Conservation (phyloP, 306 rosid genomes). For the Citrullus mucosospermus region DNA sequence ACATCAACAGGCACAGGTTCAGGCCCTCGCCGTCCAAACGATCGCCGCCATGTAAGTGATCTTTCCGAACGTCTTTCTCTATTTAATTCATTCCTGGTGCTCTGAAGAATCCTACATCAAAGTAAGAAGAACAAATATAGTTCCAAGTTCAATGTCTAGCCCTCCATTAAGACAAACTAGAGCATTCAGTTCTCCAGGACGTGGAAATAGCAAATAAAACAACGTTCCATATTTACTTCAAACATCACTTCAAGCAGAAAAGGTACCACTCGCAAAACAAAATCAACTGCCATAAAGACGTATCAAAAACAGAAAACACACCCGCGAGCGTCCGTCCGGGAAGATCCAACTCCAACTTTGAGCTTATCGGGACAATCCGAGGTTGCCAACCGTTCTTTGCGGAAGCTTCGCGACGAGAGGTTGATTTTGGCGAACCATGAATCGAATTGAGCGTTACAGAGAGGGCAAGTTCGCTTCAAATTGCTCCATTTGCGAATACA, state of each 20-base stretch:
- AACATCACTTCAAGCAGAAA: neutral
- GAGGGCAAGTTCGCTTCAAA: constrained; percentile 40
- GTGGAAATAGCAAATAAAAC: neutral
- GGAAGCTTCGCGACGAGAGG: constrained; percentile 23
- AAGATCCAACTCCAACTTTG: neutral
- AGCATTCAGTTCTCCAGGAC: neutral
- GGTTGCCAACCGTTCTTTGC: constrained; percentile 16
- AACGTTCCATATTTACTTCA: neutral
- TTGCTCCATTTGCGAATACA: constrained; percentile 54
- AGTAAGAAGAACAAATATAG: neutral
- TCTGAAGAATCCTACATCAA: constrained; percentile 15
- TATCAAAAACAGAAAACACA: neutral
- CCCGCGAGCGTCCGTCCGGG: constrained; percentile 9
- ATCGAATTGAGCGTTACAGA: constrained; percentile 38
- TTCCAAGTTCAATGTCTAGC: neutral
- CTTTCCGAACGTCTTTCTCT: constrained; percentile 15
- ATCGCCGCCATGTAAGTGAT: constrained; percentile 43
- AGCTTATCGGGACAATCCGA: neutral
- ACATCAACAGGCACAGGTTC: constrained; percentile 20
- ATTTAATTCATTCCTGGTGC: constrained; percentile 9
- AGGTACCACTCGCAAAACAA: neutral
- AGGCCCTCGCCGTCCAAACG: constrained; percentile 40
- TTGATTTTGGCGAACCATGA: constrained; percentile 33
- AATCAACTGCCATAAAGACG: neutral
- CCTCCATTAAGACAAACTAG: neutral